Evolutionary conservation across 768 basidiomycete genomes (phyloP).

Genomic region (Cyclocybe cylindracea): DNA sequence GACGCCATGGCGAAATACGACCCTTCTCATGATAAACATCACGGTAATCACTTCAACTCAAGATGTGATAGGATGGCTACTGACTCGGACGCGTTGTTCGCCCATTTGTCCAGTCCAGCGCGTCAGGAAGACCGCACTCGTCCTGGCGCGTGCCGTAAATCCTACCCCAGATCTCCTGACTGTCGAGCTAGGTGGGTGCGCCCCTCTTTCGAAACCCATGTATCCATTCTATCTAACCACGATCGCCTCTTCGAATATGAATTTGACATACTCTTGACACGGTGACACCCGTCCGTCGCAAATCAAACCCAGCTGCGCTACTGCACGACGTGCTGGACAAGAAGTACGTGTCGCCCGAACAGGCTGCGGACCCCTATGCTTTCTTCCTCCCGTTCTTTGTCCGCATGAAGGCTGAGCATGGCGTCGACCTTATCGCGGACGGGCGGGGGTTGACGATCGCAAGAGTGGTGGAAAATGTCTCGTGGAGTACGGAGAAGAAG

Average conservation of each 20-base stretch:
- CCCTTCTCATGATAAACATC: conserved; percentile 78
- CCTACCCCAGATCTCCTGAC: conserved; percentile 66
- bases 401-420: conserved; percentile 39
- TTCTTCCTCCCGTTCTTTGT: conserved; percentile 72
- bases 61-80: background rate
- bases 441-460: conserved; percentile 58
- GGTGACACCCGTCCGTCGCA: conserved; percentile 4
- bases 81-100: background rate
- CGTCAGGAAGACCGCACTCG: conserved; percentile 75
- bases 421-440: conserved; percentile 58
- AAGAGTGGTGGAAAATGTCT: conserved; percentile 74
- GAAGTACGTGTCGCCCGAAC: conserved; percentile 68
- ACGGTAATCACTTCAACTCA: conserved; percentile 42
- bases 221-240: too few relatives aligned
- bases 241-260: background rate
- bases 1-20: conserved; percentile 78
- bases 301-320: conserved; percentile 57
- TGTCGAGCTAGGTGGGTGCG: conserved; percentile 63
- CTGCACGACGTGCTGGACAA: conserved; percentile 88
- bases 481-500: conserved; percentile 83
- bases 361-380: conserved; percentile 60
- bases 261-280: background rate
- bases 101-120: conserved; percentile 60
- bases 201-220: too few relatives aligned
- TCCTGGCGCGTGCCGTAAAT: conserved; percentile 54